These are phyloP conservation scores for Groenewaldozyma tartarivorans DNA, from an alignment of 805 yeast species.

Conservation along the genomic window DNA sequence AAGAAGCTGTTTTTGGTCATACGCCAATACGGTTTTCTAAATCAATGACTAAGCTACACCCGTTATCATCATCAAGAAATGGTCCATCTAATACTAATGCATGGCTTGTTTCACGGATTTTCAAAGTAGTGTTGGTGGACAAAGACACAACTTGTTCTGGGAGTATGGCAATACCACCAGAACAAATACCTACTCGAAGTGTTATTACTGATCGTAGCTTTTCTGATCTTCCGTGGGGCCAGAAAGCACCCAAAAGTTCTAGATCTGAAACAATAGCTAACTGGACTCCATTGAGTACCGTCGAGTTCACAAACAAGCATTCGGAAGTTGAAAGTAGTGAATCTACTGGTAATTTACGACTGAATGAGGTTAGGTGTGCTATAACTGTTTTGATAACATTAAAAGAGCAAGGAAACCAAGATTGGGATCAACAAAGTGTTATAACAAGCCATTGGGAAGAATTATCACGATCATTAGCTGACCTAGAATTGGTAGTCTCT, in stretches of 20 bases:
- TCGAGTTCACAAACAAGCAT: neutral
- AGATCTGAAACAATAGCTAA: neutral
- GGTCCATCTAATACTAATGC: slow-evolving; percentile 1
- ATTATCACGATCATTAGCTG: slow-evolving; percentile 14
- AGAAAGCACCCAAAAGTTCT: neutral
- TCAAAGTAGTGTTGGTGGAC: slow-evolving; percentile 16
- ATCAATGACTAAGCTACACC: slow-evolving; percentile 18
- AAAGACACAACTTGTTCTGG: neutral
- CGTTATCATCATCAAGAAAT: slow-evolving; percentile 8
- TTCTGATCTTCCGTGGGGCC: neutral
- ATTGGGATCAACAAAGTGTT: slow-evolving; percentile 9
- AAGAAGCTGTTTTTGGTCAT: slow-evolving; percentile 19
- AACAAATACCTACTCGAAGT: neutral
- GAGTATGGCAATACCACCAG: slow-evolving; percentile 1
- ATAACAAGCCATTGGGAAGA: slow-evolving; percentile 21
- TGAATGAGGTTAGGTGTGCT: slow-evolving; percentile 12
- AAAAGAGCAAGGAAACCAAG: slow-evolving; percentile 3
- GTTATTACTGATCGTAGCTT: neutral
- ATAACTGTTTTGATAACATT: slow-evolving; percentile 14
- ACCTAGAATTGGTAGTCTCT: slow-evolving; percentile 11
- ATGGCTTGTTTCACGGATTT: slow-evolving; percentile 17
- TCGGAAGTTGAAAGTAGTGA: too few relatives aligned
- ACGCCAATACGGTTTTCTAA: slow-evolving; percentile 16
- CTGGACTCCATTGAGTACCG: neutral
- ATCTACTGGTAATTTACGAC: slow-evolving; percentile 1